Base-by-base conservation (phyloP, 495 filamentous ascomycete genomes). In the Clohesyomyces aquaticus region DNA sequence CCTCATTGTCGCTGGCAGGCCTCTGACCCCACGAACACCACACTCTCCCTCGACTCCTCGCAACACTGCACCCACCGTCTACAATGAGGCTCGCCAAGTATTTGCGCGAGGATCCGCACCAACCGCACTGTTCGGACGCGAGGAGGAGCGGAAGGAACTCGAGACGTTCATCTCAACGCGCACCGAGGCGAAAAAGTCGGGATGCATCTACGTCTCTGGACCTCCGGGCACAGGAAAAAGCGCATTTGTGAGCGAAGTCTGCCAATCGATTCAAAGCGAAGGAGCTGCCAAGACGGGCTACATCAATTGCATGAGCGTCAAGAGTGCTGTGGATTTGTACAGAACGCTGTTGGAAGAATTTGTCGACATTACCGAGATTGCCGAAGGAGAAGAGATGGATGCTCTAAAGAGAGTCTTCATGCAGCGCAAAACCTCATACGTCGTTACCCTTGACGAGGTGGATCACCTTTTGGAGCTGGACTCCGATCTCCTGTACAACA, bases 151-250 rank as follows among this genome's bases (percentile, higher is more conserved):
- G 53, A 76, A 82, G 19, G 85, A 93, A 55, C 77, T 99, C 22
- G 74, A 77, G 3, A 67, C 67, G 0, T 97, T 98, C 65, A 79
- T 99, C 42, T 76, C 82, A 35, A 79, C 83, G 41, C 84, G 87
- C 61, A 75, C 88, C 10, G 75, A 80, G 11, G 73, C 82, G 16
- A 78, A 78, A 10, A 81, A 82, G 19, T 88, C 89, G 50, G 91
- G 91, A n/a, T 96, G 92, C 72, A 81, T 96, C 38, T 99, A 99
- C 72, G 86, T 99, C 66, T 96, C 91, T 67, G 94, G 94, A 0
- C 94, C 94, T 27, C 94, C 94, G 1, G 94, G 94, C 0, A 98
- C 95, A 3, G 94, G 94, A 6, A 99, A 99, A 76, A 96, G 92
- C 74, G 95, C 94, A 3, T 84, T 97, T 76, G 84, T 97, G 53